Base-by-base conservation (phyloP, 208 protist species). In the Angomonas ambiguus region DNA sequence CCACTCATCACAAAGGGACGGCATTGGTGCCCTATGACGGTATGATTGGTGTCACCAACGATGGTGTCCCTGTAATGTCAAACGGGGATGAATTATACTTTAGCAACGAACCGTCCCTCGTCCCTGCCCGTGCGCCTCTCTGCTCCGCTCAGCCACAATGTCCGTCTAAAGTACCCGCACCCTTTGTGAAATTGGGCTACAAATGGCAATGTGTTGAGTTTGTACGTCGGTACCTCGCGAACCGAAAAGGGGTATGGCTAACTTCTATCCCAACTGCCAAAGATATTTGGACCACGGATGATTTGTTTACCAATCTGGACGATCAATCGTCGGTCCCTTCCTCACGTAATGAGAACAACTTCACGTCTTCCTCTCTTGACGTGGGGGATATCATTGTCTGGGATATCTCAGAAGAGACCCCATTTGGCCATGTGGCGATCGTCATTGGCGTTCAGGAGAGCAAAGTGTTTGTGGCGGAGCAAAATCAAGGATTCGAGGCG, bases 141-240 rank as follows among this genome's bases (percentile, higher is more conserved):
- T 78, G 69, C 51, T 81, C 79, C 32, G 77, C 76, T 42, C 68
- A 79, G 30, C 67, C 33, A 8, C 41, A 60, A 16, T 59, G 42
- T 22, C 70, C 51, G 20, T 32, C n/a, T 2, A 64, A 67, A 32
- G 25, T 55, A 6, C 51, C 71, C 8, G 25, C 38, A 6, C 51
- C 71, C 8, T 78, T 76, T 62, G 30, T 49, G 41, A 85, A 67
- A 51, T 58, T 91, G 22, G 88, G 85, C 27, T 56, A 74, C 42
- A 85, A 88, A 64, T 91, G 88, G 81, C 72, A 88, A 30, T 81
- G 74, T 60, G 74, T 90, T 10, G 84, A 93, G 75, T 87, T 89
- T 59, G 87, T 75, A 27, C 81, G 82, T 11, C 74, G 87, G 41
- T 91, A 91, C 67, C 55, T 91, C n/a, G 82, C 72, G 20, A 71